A percentile compares a stretch with the other conserved stretches of the same genome.
These are phyloP conservation scores for Podospora sp. DNA, from an alignment of 495 filamentous ascomycete species.

Conservation along the genomic window DNA sequence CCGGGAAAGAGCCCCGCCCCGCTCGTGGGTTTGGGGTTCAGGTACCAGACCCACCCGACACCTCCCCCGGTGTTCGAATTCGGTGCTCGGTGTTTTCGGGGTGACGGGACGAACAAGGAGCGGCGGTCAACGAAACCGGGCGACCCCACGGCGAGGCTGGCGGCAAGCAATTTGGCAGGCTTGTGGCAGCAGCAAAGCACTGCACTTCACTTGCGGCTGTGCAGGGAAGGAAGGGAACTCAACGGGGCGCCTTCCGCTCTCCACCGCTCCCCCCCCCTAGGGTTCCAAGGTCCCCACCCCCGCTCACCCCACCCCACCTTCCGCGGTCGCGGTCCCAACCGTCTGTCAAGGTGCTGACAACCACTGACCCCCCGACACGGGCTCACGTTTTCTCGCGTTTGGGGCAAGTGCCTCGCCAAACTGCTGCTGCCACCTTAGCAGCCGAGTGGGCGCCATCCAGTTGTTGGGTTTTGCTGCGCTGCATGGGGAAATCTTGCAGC, in stretches of 20 bases:
- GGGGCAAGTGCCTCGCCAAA: not conserved
- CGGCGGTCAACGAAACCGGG: not conserved
- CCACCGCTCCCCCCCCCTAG: not conserved
- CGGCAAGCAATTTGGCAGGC: not conserved
- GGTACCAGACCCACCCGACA: not conserved
- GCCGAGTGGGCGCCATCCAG: not conserved
- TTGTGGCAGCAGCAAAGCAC: not conserved
- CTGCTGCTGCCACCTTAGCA: not conserved
- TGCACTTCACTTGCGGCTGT: not conserved
- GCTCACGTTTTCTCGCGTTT: slow-evolving; percentile 19
- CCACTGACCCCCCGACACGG: slow-evolving; percentile 1
- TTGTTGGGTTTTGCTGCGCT: not conserved
- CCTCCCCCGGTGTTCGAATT: slow-evolving; percentile 8
- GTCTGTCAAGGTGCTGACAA: slow-evolving; percentile 15
- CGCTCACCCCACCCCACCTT: not conserved
- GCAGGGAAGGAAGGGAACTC: not conserved
- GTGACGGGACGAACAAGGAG: not conserved
- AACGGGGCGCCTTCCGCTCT: too few species aligned
- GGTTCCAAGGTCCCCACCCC: not conserved
- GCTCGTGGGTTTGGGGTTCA: not conserved
- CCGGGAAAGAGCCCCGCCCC: not conserved
- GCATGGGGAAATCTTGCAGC: not conserved
- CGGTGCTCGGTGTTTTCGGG: slow-evolving; percentile 15
- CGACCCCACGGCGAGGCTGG: not conserved
- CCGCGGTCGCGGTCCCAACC: slow-evolving; percentile 1